Evolutionary conservation across 805 yeast genomes (phyloP), one percentile per base, ranked within the genome.

Genomic region (Pichia scutulata): DNA sequence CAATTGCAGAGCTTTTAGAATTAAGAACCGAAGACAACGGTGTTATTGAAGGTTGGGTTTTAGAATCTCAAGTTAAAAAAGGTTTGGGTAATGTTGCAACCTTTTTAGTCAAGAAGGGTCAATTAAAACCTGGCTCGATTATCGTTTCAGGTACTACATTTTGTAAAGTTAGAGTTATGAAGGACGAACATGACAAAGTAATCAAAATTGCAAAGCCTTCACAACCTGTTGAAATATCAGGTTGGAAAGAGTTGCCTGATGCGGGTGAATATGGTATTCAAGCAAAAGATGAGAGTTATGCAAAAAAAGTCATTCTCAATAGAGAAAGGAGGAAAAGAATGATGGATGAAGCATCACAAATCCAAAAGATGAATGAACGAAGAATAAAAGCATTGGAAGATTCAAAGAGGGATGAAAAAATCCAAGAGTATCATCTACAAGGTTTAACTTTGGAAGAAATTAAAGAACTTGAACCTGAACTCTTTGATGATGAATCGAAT

Each of bases 161-260:
- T 71, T 89, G 97, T 66, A 86, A 86, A 62, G 90, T 92, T 2
- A 79, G 83, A 58, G 80, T 84, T 18, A 77, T 93, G 77, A 76
- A 75, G 50, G 86, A 89, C 65, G 96, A 89, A 56, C 63, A 70
- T 51, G 90, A 92, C 4, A 80, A 80, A 55, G 51, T 72, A 0
- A 66, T 89, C 9, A 78, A 80, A 52, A 52, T 65, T 28, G 97
- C 96, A 0, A 78, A 80, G 0, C 98, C 99, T 0, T 84, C 96
- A 0, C 82, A 86, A 9, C 97, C 98, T 0, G 95, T 88, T 1
- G 95, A 89, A 60, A 74, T 93, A 8, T 76, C 87, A 63, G 99
- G 99, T 0, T 93, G 99, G 99, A 89, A 86, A 62, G 90, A 82
- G 36, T 69, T 90, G 37, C 98, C 98, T 0, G 86, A 80, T 47